These are phyloP conservation scores for Pichia sp. DNA, from an alignment of 1,139 yeast species.

Conservation along the genomic window DNA sequence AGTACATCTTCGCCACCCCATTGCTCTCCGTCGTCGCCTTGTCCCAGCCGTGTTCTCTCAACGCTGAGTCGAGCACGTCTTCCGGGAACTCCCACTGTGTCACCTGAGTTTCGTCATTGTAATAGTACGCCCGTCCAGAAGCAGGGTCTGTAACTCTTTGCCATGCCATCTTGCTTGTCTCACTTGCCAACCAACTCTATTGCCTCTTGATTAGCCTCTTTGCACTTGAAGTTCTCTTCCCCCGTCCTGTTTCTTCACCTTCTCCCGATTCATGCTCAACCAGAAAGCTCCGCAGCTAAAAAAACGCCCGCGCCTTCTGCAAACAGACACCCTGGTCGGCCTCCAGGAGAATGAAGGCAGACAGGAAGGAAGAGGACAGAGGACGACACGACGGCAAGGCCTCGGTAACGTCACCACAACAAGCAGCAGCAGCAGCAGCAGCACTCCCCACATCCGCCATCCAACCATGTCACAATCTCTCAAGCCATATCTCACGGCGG, in stretches of 20 bases:
- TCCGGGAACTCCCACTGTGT: slow-evolving; percentile 84
- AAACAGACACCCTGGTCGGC: no score
- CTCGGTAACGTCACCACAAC: no score
- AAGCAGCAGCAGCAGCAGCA: neutral
- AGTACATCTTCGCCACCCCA: slow-evolving; percentile 50
- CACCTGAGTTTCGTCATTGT: slow-evolving; percentile 58
- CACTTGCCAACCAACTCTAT: neutral
- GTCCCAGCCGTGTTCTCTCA: slow-evolving; percentile 52
- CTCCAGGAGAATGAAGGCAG: no score
- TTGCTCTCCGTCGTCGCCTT: slow-evolving; percentile 51
- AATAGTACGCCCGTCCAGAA: slow-evolving; percentile 65
- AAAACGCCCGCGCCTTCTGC: neutral
- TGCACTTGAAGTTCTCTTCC: no score
- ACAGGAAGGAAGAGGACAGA: no score
- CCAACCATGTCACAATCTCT: slow-evolving; percentile 74
- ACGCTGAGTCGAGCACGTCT: slow-evolving; percentile 36
- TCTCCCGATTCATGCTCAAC: slow-evolving; percentile 4
- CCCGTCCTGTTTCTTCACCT: no score
- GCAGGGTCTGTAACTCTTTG: slow-evolving; percentile 58
- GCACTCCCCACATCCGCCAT: neutral
- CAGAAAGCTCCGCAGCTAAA: neutral
- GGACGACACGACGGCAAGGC: no score
- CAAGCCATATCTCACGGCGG: slow-evolving; percentile 92
- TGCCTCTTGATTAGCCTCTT: no score
- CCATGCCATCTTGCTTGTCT: slow-evolving; percentile 42